A percentile compares a stretch with the other conserved stretches of the same genome.
phyloP scores from a whole-genome alignment of 208 protist genomes.

The Tritrichomonas foetus region DNA sequence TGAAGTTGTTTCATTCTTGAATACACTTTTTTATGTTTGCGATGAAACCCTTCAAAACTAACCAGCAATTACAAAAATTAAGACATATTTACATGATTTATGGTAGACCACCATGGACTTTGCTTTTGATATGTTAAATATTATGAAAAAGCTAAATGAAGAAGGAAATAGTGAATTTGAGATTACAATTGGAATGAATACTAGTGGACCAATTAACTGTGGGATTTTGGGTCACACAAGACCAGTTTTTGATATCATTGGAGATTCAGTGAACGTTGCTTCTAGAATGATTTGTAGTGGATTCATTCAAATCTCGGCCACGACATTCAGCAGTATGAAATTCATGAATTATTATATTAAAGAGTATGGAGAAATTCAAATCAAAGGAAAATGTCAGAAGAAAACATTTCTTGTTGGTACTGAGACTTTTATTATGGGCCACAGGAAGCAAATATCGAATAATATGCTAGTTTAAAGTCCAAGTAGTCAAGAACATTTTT shows the following conservation, averaged over 20 bases:
- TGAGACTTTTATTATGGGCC: too few relatives aligned
- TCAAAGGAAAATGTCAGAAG: too few relatives aligned
- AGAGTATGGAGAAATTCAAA: neutral
- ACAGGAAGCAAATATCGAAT: too few relatives aligned
- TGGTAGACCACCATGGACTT: neutral
- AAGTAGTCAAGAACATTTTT: too few relatives aligned
- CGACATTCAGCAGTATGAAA: neutral
- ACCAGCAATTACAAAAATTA: conserved; percentile 3
- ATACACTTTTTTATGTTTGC: neutral
- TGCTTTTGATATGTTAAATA: neutral
- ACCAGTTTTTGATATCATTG: conserved; percentile 19
- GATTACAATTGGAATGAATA: neutral
- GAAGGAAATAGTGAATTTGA: neutral
- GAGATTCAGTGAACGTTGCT: neutral
- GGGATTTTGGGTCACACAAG: neutral
- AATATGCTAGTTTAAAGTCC: too few relatives aligned
- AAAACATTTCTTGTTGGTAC: neutral
- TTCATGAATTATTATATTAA: neutral
- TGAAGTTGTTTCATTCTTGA: neutral
- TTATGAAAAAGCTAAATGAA: neutral
- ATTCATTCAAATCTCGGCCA: neutral
- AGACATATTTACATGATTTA: neutral
- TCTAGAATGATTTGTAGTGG: neutral
- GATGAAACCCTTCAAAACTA: neutral
- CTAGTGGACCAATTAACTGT: neutral